These are phyloP conservation scores for Ceratobasidium theobromae DNA, from an alignment of 1,284 basidiomycete species.

Conservation along the genomic window DNA sequence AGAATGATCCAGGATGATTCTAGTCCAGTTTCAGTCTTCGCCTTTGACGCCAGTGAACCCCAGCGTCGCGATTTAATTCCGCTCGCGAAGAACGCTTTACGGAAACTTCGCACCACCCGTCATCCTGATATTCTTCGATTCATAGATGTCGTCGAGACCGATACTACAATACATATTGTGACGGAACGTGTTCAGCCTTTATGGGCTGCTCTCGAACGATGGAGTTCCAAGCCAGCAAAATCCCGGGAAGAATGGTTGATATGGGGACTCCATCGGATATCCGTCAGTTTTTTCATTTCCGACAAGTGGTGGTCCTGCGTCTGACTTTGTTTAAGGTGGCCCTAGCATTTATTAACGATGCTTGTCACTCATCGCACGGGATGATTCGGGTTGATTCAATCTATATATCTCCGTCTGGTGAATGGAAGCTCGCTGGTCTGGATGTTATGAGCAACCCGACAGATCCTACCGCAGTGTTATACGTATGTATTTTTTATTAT, in stretches of 20 bases:
- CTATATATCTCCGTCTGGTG: constrained; percentile 88
- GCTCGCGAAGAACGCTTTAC: constrained; percentile 87
- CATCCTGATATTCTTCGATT: constrained; percentile 97
- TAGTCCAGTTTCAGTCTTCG: constrained; percentile 81
- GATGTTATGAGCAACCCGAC: constrained; percentile 83
- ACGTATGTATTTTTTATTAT: constrained; percentile 56
- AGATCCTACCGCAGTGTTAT: constrained; percentile 74
- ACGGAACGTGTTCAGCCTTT: constrained; percentile 90
- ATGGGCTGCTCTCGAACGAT: constrained; percentile 61
- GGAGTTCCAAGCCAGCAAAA: constrained; percentile 61
- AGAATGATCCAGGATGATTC: constrained; percentile 73
- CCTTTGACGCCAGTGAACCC: constrained; percentile 66
- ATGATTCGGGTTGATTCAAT: constrained; percentile 77
- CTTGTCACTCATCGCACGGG: constrained; percentile 85
- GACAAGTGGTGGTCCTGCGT: not conserved
- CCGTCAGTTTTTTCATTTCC: constrained; percentile 55
- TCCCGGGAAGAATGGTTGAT: constrained; percentile 85
- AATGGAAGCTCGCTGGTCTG: constrained; percentile 96
- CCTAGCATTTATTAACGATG: constrained; percentile 86
- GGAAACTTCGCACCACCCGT: constrained; percentile 86
- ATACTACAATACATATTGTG: constrained; percentile 86
- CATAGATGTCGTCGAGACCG: constrained; percentile 89
- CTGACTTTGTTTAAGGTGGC: constrained; percentile 63
- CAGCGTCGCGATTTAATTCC: constrained; percentile 63
- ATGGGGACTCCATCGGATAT: constrained; percentile 91